Evolutionary conservation across 108 stramenopile species (phyloP), one percentile per base, ranked within the genome.

Genomic region (Discostella pseudostelligera): DNA sequence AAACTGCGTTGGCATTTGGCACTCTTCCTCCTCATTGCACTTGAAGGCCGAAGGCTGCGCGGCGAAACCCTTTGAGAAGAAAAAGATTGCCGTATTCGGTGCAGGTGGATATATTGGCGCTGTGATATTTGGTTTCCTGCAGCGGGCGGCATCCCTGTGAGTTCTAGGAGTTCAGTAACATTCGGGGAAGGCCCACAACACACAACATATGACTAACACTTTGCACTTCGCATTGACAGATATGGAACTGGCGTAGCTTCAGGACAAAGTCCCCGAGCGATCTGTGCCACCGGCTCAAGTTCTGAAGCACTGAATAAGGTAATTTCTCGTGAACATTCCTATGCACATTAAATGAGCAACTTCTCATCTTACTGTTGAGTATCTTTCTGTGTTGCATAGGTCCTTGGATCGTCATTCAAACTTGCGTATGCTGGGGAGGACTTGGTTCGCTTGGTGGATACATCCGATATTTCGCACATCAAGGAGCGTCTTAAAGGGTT

Each of bases 231-330:
- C 12, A 32, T 39, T 16, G 46, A 42, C 13, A 72, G 71, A 56
- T 92, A 92, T 63, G 90, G 86, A 13, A 88, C 90, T 10, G 90
- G 90, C 16, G 82, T 92, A 22, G 76, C 74, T 12, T 80, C 80
- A 25, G 67, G 46, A 35, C 65, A 73, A 11, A 70, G 65, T 20
- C 82, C 80, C 29, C 62, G 90, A 44, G 69, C 80, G 14, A 80
- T 92, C 19, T 66, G 79, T 9, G 87, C 90, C 24, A 87, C 86
- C 3, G 59, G 82, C 25, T 61, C 64, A 4, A 84, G 82, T 19
- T 70, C 83, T 39, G 59, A 57, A 39, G 50, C 59, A 47, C 69
- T 90, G 43, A 91, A 91, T 57, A 70, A 69, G 51, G 59, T 59
- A 10, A 32, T 32, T 32, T 32, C 32, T 32, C 5, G 32, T n/a